phyloP scores from a whole-genome alignment of 2,329 filamentous ascomycete species.

The Pyrenophora graminea region DNA sequence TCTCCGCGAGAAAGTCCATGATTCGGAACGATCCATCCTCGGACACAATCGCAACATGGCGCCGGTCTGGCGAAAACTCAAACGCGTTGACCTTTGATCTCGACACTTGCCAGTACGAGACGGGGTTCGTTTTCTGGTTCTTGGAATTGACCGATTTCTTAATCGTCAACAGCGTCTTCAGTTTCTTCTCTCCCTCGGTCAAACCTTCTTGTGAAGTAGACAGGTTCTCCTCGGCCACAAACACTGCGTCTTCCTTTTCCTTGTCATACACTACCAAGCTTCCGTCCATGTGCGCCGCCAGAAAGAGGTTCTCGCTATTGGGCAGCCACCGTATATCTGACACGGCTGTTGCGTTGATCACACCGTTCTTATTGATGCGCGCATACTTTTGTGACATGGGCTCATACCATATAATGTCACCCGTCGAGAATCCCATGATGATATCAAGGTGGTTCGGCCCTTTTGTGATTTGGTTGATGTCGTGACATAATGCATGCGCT shows the following conservation, averaged over 20 bases:
- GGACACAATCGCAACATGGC: constrained; percentile 84
- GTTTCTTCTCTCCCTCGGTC: constrained; percentile 39
- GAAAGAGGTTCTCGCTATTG: constrained; percentile 87
- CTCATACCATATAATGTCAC: constrained; percentile 98
- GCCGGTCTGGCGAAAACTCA: constrained; percentile 86
- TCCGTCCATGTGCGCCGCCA: constrained; percentile 91
- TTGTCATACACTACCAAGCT: constrained; percentile 94
- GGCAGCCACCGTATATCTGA: constrained; percentile 92
- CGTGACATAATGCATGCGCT: constrained; percentile 91
- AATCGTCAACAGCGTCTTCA: constrained; percentile 63
- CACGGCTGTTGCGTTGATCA: constrained; percentile 84
- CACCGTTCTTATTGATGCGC: constrained; percentile 93
- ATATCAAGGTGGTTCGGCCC: constrained; percentile 80
- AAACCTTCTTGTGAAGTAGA: constrained; percentile 30
- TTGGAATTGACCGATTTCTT: constrained; percentile 91
- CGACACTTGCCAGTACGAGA: constrained; percentile 89
- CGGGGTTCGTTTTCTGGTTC: constrained; percentile 91
- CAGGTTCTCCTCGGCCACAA: constrained; percentile 67
- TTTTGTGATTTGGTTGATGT: constrained; percentile 85
- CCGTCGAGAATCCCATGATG: constrained; percentile 93
- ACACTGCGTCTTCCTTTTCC: constrained; percentile 86
- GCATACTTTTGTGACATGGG: constrained; percentile 95
- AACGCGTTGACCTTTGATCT: constrained; percentile 90
- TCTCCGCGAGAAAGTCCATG: constrained; percentile 88
- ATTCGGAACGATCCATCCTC: constrained; percentile 90